These are phyloP conservation scores for Sporisorium graminicola DNA, from an alignment of 1,284 basidiomycete species.

Conservation along the genomic window DNA sequence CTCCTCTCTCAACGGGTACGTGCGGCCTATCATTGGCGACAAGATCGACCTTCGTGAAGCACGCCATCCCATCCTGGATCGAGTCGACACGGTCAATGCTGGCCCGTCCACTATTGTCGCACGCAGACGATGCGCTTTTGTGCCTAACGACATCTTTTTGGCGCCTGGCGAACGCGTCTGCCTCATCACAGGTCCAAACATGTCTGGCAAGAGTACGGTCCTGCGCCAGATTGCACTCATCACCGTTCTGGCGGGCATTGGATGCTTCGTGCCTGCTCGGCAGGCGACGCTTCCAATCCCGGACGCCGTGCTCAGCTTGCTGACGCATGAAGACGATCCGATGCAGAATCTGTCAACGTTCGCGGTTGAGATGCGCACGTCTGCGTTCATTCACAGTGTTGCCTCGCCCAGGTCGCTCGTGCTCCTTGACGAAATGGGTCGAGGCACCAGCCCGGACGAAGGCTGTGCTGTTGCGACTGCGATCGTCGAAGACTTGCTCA, in stretches of 20 bases:
- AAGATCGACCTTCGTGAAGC: constrained; percentile 66
- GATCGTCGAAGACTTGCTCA: constrained; percentile 86
- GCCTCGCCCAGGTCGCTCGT: constrained; percentile 76
- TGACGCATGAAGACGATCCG: constrained; percentile 84
- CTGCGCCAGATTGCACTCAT: constrained; percentile 87
- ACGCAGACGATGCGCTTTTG: constrained; percentile 24
- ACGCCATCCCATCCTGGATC: constrained; percentile 77
- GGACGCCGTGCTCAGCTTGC: constrained; percentile 83
- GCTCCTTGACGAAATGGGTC: constrained; percentile 88
- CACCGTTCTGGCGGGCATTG: constrained; percentile 82
- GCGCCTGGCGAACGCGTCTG: constrained; percentile 23
- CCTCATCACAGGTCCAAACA: constrained; percentile 73
- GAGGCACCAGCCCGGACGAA: constrained; percentile 86
- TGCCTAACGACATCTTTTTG: constrained; percentile 53
- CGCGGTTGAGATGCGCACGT: constrained; percentile 55
- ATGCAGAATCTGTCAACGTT: constrained; percentile 72
- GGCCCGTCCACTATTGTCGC: constrained; percentile 9
- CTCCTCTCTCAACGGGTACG: constrained; percentile 38
- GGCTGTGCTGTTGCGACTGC: constrained; percentile 92
- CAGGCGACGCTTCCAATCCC: constrained; percentile 75
- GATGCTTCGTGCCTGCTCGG: constrained; percentile 75
- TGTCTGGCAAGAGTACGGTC: constrained; percentile 88
- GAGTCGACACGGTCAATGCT: constrained; percentile 74
- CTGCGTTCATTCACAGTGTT: constrained; percentile 74
- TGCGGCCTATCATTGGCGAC: constrained; percentile 51